These are phyloP conservation scores for Phlebiopsis flavidoalba DNA, from an alignment of 768 basidiomycete genomes.

Conservation along the genomic window DNA sequence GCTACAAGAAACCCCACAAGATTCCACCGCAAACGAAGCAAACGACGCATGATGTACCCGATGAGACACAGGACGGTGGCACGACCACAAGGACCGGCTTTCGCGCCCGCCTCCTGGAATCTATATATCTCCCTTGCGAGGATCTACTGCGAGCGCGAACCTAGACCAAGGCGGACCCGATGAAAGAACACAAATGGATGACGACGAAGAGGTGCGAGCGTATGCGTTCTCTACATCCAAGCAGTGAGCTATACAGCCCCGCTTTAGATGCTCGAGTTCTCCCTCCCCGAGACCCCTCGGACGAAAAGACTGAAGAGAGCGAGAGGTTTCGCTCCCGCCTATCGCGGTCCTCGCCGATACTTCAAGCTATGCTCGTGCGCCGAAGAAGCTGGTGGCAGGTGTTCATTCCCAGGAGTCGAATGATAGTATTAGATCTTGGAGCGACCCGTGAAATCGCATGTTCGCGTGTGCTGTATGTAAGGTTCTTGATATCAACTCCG, in stretches of 20 bases:
- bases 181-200: neutral
- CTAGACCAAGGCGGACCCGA: neutral
- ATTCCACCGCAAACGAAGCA: neutral
- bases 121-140: constrained; percentile 4
- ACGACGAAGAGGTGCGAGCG: neutral
- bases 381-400: neutral
- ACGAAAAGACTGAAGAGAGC: neutral
- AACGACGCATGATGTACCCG: neutral
- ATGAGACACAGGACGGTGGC: neutral
- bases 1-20: neutral
- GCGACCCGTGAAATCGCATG: neutral
- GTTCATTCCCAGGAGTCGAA: neutral
- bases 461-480: too few relatives aligned
- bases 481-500: too few relatives aligned
- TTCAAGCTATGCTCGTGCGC: neutral
- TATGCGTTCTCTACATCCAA: neutral
- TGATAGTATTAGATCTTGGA: constrained; percentile 6
- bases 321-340: neutral
- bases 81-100: neutral
- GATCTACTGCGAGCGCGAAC: neutral
- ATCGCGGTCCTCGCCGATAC: neutral
- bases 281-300: neutral
- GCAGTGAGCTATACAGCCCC: neutral
- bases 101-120: constrained; percentile 9
- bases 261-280: neutral